These are phyloP conservation scores for Rhizomucor miehei DNA, from an alignment of 371 early-diverging fungal species.

Conservation along the genomic window DNA sequence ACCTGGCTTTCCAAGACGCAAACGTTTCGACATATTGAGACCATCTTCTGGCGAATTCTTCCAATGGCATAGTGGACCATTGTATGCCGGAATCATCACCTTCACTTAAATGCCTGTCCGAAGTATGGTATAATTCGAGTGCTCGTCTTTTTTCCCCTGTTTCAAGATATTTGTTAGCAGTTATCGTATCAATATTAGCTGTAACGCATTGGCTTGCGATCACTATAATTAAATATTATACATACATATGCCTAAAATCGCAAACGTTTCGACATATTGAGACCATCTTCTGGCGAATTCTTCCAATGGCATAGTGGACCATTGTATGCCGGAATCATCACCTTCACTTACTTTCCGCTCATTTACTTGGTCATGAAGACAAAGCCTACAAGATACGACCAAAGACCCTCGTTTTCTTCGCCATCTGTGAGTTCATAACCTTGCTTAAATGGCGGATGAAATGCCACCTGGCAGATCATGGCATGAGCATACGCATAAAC, in stretches of 20 bases:
- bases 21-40: not conserved
- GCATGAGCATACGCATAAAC: slow-evolving; percentile 11
- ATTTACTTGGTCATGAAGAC: not conserved
- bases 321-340: not conserved
- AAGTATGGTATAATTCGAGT: not conserved
- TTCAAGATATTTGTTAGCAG: not conserved
- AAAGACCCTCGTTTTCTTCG: slow-evolving; percentile 6
- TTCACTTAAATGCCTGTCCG: no score
- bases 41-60: not conserved
- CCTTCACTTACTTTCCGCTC: not conserved
- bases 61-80: not conserved
- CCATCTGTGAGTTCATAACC: slow-evolving; percentile 8
- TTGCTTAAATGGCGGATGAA: slow-evolving; percentile 7
- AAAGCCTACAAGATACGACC: slow-evolving; percentile 4
- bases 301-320: no score
- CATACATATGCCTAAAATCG: not conserved
- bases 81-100: no score
- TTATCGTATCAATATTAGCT: not conserved
- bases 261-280: not conserved
- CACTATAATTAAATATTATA: not conserved
- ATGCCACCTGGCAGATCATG: slow-evolving; percentile 7
- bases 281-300: no score
- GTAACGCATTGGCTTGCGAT: not conserved
- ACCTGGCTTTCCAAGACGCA: not conserved
- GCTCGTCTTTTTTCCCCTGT: not conserved